Evolutionary conservation across 805 yeast species (phyloP), one percentile per base, ranked within the genome.

Genomic region (Kodamaea restingae): DNA sequence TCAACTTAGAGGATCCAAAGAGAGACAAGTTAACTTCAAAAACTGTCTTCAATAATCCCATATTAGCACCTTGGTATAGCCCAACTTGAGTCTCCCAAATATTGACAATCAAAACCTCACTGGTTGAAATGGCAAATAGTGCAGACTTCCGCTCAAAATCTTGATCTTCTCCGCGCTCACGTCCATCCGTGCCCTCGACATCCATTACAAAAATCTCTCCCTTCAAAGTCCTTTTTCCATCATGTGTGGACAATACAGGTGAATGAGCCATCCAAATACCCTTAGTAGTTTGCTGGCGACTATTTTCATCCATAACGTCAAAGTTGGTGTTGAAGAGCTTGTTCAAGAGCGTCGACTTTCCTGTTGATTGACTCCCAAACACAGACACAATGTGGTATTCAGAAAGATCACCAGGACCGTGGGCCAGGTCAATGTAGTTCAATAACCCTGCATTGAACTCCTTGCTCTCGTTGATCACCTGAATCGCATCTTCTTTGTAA

Each of bases 121-220:
- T 80, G 0, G 96, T 90, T 8, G 97, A 78, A 45, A 93, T 69
- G 0, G 98, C 98, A 68, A 93, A 93, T 31, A 93, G 67, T 0
- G 98, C 98, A 1, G 96, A 90, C 51, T 93, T 93, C 42, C 98
- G 76, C 63, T 93, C 98, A 60, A 93, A 93, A 63, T 93, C 98
- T 62, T 93, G 97, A 61, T 93, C 98, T 53, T 93, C 98, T 18
- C 98, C 98, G 40, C 97, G 76, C 63, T 93, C 98, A 44, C 96
- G 76, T 35, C 98, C 98, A 65, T 93, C 98, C 1, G 97, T 90
- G 35, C 98, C 98, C 64, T 93, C 98, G n/a, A 93, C 98, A 57
- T 93, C 98, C 75, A 93, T 75, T 2, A 93, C 95, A 45, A 87
- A 73, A 8, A 88, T 69, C 46, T 78, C 70, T 18, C 59, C 55